Evolutionary conservation across 345 rosid species (phyloP).

Genomic region (Geranium rotundifolium): DNA sequence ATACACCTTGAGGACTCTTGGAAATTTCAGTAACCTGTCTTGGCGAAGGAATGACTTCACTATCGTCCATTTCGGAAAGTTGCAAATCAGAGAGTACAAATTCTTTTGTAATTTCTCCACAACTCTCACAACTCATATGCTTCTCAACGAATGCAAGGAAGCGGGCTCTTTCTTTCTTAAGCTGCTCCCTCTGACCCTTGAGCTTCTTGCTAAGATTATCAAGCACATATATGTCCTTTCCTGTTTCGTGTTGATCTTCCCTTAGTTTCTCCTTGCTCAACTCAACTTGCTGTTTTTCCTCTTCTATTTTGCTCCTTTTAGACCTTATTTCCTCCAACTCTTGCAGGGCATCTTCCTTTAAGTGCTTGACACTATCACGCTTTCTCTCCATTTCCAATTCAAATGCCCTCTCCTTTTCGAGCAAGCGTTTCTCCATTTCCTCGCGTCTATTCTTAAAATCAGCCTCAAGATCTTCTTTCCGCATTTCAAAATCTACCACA

Average conservation of each 20-base stretch:
- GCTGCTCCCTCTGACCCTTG: constrained; percentile 39
- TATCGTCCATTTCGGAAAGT: constrained; percentile 35
- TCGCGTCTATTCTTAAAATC: constrained; percentile 32
- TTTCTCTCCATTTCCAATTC: constrained; percentile 40
- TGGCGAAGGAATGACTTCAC: constrained; percentile 21
- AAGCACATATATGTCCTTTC: constrained; percentile 54
- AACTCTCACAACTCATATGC: constrained; percentile 42
- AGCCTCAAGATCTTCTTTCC: constrained; percentile 34
- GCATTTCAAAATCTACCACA: constrained; percentile 47
- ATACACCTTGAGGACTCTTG: constrained; percentile 18
- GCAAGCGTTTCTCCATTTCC: constrained; percentile 40
- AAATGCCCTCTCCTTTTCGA: constrained; percentile 32
- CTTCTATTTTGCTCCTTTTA: constrained; percentile 32
- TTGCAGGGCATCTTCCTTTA: constrained; percentile 39
- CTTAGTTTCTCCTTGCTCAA: constrained; percentile 37
- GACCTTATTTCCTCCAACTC: constrained; percentile 42
- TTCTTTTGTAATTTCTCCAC: constrained; percentile 44
- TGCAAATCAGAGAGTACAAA: constrained; percentile 48
- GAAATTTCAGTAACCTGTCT: constrained; percentile 20
- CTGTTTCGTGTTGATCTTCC: constrained; percentile 46
- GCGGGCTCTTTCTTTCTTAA: constrained; percentile 33
- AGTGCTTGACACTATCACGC: constrained; percentile 20
- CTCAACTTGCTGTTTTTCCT: constrained; percentile 38
- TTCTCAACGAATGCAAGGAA: constrained; percentile 58
- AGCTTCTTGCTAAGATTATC: constrained; percentile 44